These are phyloP conservation scores for Sugiyamaella marilandica DNA, from an alignment of 805 yeast genomes.

Conservation along the genomic window DNA sequence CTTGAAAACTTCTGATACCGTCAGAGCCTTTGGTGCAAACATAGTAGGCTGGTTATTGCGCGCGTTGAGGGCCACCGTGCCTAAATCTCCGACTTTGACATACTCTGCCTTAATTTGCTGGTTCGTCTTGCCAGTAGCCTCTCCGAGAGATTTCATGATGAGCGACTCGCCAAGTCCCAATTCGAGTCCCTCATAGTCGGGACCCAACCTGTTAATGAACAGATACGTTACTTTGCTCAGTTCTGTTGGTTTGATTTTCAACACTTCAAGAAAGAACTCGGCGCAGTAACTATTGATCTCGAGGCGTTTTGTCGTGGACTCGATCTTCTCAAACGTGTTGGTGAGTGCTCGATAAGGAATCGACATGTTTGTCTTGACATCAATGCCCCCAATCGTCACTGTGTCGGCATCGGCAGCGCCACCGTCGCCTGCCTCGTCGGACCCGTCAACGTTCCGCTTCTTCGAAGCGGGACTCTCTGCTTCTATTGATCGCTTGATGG, in stretches of 20 bases:
- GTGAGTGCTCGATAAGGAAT: constrained; percentile 44
- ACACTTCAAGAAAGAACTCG: constrained; percentile 61
- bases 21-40: constrained; percentile 85
- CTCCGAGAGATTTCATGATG: constrained; percentile 81
- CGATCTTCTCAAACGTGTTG: constrained; percentile 70
- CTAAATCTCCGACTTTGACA: constrained; percentile 82
- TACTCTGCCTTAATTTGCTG: constrained; percentile 69
- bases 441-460: neutral
- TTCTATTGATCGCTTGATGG: neutral
- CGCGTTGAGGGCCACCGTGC: constrained; percentile 79
- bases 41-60: constrained; percentile 83
- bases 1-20: constrained; percentile 66
- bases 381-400: neutral
- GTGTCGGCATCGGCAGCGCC: neutral
- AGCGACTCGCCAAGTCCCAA: constrained; percentile 90
- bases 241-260: constrained; percentile 49
- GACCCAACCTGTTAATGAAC: constrained; percentile 84
- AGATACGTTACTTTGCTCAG: constrained; percentile 73
- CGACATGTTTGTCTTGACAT: constrained; percentile 14
- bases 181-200: constrained; percentile 93
- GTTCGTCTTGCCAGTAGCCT: constrained; percentile 78
- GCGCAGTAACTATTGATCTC: constrained; percentile 75
- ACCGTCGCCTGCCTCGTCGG: neutral
- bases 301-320: constrained; percentile 73
- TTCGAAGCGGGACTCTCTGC: neutral